These are phyloP conservation scores for Wallemia hederae DNA, from an alignment of 1,284 basidiomycete genomes.

Conservation along the genomic window DNA sequence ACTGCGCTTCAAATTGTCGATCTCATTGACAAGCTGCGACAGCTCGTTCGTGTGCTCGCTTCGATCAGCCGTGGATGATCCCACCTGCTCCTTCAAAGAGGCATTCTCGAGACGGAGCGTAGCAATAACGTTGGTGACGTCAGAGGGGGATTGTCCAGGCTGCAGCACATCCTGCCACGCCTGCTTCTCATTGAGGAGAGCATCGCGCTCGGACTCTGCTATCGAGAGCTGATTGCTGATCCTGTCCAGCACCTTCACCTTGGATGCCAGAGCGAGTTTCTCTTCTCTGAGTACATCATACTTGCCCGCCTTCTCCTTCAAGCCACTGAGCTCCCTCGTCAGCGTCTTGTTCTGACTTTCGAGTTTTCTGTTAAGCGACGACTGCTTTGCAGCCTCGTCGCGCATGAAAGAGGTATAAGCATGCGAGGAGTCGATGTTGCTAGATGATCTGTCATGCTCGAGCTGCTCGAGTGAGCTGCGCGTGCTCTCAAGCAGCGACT, in stretches of 20 bases:
- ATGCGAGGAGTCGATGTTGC: conserved; percentile 5
- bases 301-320: conserved; percentile 27
- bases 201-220: conserved; percentile 32
- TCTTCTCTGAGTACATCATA: conserved; percentile 43
- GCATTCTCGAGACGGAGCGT: neutral
- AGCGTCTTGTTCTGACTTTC: conserved; percentile 33
- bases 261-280: conserved; percentile 32
- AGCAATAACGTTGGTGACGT: neutral
- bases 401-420: conserved; percentile 16
- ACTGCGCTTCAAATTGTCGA: neutral
- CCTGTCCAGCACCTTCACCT: conserved; percentile 25
- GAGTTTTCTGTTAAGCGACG: conserved; percentile 28
- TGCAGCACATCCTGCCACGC: conserved; percentile 7
- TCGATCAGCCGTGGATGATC: neutral
- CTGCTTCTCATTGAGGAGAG: conserved; percentile 24
- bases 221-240: conserved; percentile 27
- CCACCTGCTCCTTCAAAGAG: neutral
- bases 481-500: conserved; percentile 11
- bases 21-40: neutral
- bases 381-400: conserved; percentile 32
- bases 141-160: neutral
- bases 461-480: conserved; percentile 13
- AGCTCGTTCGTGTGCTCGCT: neutral
- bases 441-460: conserved; percentile 10
- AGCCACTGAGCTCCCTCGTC: conserved; percentile 23